Evolutionary conservation across 2,329 filamentous ascomycete genomes (phyloP).

Genomic region (Phialophora expanda): DNA sequence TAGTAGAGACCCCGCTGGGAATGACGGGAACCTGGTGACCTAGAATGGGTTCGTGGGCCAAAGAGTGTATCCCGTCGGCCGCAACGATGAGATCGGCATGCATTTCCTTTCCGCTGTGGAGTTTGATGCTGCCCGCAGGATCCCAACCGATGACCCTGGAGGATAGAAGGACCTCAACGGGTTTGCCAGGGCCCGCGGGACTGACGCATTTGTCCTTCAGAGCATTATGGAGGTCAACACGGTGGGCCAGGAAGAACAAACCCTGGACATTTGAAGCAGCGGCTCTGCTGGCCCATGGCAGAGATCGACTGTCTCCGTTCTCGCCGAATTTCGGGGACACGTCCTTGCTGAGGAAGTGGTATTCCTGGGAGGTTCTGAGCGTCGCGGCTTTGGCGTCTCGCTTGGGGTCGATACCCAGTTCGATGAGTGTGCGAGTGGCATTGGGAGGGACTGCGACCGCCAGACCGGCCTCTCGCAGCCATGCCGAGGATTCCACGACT

Average conservation of each 20-base stretch:
- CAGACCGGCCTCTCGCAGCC: constrained; percentile 42
- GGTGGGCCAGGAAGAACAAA: constrained; percentile 41
- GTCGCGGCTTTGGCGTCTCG: constrained; percentile 9
- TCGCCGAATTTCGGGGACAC: constrained; percentile 2
- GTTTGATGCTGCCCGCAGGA: constrained; percentile 37
- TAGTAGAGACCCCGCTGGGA: constrained; percentile 9
- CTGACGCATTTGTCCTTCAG: constrained; percentile 13
- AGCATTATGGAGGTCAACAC: constrained; percentile 42
- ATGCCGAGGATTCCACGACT: constrained; percentile 42
- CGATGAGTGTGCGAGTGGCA: constrained; percentile 38
- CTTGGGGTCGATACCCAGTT: constrained; percentile 37
- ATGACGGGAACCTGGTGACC: constrained; percentile 6
- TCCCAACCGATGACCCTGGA: constrained; percentile 27
- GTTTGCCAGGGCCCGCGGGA: not conserved
- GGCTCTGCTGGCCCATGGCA: constrained; percentile 6
- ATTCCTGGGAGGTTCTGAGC: constrained; percentile 13
- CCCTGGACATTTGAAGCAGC: not conserved
- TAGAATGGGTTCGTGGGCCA: constrained; percentile 38
- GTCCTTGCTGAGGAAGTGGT: constrained; percentile 29
- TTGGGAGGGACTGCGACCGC: constrained; percentile 43
- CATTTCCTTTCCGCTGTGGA: constrained; percentile 40
- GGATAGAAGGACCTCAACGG: constrained; percentile 40
- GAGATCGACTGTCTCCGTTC: not conserved
- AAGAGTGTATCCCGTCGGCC: constrained; percentile 48
- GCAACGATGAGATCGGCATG: constrained; percentile 48